phyloP scores from a whole-genome alignment of 306 rosid species.

The Begonia masoniana region DNA sequence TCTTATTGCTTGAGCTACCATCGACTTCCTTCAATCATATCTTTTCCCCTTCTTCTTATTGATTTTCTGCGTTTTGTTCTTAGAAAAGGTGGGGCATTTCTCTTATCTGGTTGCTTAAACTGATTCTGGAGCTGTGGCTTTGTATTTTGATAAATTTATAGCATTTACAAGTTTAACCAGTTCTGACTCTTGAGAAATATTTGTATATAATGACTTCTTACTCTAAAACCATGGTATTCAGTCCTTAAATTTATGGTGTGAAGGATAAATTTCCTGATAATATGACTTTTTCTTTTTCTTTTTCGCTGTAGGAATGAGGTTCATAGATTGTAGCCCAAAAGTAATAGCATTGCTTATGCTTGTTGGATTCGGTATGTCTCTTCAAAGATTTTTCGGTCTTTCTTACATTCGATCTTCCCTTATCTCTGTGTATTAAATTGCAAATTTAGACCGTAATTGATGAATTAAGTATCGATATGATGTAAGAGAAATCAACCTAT shows the following conservation, averaged over 20 bases:
- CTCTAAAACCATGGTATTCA: not conserved
- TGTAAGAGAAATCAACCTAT: no score
- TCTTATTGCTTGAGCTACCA: not conserved
- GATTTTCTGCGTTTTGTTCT: no score
- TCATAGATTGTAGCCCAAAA: conserved; percentile 54
- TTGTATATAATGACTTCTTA: not conserved
- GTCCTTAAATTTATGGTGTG: not conserved
- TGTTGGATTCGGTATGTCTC: conserved; percentile 43
- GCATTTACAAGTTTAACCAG: not conserved
- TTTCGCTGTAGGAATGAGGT: conserved; percentile 21
- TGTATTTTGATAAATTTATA: not conserved
- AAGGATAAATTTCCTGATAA: not conserved
- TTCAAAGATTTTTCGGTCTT: not conserved
- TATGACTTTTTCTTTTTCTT: not conserved
- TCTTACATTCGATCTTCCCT: not conserved
- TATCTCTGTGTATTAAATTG: not conserved
- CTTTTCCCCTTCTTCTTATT: no score
- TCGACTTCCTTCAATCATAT: no score
- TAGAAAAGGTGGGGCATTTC: not conserved
- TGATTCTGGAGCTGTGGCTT: not conserved
- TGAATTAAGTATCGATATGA: no score
- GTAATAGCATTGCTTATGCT: conserved; percentile 33
- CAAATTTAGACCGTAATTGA: not conserved
- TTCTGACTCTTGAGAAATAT: not conserved
- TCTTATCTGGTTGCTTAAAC: not conserved